Base-by-base conservation (phyloP, 176 grass and related monocot genomes). In the Zoysia pacifica region DNA sequence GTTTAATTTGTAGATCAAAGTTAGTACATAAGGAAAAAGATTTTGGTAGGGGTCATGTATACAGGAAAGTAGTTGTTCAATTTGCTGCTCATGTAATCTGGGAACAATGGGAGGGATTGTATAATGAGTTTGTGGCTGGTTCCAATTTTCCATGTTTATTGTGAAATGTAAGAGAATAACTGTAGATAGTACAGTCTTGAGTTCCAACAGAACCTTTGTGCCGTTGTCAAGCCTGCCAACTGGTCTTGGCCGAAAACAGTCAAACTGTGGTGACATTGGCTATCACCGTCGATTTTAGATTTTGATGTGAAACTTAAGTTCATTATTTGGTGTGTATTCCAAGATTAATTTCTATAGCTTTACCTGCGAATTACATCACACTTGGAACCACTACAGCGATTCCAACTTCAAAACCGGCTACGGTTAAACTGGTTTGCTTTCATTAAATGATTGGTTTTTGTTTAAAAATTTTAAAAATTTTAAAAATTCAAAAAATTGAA, bases 11-110 rank as follows among this genome's bases (percentile, higher is more conserved):
- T 84, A 82, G 86, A 79, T 74, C 79, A 82, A 79, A 79, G 79
- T 47, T 83, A 71, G 90, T 86, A 88, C 79, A 91, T 88, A 91
- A 88, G 82, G 28, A 80, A 89, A 28, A 73, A 39, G 43, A 85
- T 83, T 91, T 91, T 88, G 79, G 68, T 85, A 85, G 55, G 75
- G 86, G 58, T 28, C 73, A 85, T 91, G 74, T 88, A 88, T 80
- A 86, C 78, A 88, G 48, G 19, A 64, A 65, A 70, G 74, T 71
- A 55, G 70, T 69, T 82, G 48, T 66, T 82, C 64, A 56, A 79
- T 81, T 81, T 80, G 70, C 28, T 28, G 28, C 46, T 68, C 52
- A 69, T 66, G 59, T 76, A 81, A 70, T 28, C 72, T 79, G 51
- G 64, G 73, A 73, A 74, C 69, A 70, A 81, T 44, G 54, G 48